phyloP scores from a whole-genome alignment of 305 asterid genomes.

The Stenogyne calaminthoides region DNA sequence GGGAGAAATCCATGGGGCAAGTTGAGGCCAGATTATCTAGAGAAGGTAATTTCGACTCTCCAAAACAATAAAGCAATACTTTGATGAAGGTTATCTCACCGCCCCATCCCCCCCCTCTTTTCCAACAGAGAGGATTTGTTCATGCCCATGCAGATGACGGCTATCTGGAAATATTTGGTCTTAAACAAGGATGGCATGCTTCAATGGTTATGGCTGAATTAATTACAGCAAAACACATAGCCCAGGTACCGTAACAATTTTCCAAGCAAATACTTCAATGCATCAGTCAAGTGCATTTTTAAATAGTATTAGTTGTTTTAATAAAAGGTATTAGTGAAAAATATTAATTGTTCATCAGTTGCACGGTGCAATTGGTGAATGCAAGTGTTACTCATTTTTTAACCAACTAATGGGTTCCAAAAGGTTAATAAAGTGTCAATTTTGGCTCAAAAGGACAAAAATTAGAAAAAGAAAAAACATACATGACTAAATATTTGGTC shows the following conservation, averaged over 20 bases:
- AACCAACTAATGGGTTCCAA: not conserved
- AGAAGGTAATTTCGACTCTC: slow-evolving; percentile 54
- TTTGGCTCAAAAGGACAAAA: no score
- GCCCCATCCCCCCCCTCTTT: not conserved
- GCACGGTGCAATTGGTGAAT: no score
- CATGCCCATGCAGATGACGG: slow-evolving; percentile 81
- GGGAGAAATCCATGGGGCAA: slow-evolving; percentile 97
- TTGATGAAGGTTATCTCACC: not conserved
- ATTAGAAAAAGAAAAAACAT: no score
- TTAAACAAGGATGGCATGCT: slow-evolving; percentile 95
- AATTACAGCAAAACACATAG: slow-evolving; percentile 77
- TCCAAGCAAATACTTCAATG: not conserved
- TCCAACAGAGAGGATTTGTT: slow-evolving; percentile 68
- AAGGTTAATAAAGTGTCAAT: no score
- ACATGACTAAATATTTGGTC: no score
- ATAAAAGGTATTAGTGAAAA: no score
- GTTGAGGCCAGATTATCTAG: slow-evolving; percentile 77
- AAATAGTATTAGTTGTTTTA: no score
- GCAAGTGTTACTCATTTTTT: not conserved
- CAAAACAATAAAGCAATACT: not conserved
- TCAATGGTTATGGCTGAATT: slow-evolving; percentile 86
- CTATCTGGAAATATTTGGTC: slow-evolving; percentile 62
- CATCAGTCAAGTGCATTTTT: no score
- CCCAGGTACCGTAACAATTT: slow-evolving; percentile 57
- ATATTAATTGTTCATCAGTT: no score